phyloP scores from a whole-genome alignment of 371 early-diverging fungal species.

The Actinomortierella ambigua region DNA sequence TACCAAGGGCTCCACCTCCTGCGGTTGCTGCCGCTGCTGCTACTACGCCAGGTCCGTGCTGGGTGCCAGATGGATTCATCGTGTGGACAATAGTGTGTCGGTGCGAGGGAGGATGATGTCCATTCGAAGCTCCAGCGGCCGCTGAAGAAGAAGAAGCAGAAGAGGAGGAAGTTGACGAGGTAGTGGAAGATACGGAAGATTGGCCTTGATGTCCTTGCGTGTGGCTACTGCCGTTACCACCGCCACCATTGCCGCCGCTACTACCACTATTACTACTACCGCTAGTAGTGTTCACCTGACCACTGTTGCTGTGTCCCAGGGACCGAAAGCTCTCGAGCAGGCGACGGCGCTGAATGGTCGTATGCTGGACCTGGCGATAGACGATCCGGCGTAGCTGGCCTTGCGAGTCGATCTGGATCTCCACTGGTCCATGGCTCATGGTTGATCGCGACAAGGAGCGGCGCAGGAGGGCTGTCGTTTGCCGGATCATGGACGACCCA shows the following conservation, averaged over 20 bases:
- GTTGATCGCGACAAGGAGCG: constrained; percentile 26
- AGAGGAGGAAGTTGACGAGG: too few species aligned
- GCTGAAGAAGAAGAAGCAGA: too few species aligned
- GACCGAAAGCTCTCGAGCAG: constrained; percentile 38
- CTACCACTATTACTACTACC: constrained; percentile 8
- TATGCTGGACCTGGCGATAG: constrained; percentile 13
- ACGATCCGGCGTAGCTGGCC: constrained; percentile 20
- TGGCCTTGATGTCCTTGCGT: too few species aligned
- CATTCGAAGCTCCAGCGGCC: too few species aligned
- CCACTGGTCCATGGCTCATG: constrained; percentile 13
- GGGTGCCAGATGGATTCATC: too few species aligned
- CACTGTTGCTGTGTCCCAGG: constrained; percentile 22
- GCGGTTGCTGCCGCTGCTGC: too few species aligned
- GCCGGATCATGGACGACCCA: constrained; percentile 20
- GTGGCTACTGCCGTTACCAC: constrained; percentile 1
- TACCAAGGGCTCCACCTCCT: too few species aligned
- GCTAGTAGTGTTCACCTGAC: constrained; percentile 10
- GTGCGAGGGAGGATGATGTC: too few species aligned
- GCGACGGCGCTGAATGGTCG: constrained; percentile 21
- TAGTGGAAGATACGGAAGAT: too few species aligned
- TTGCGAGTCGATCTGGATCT: constrained; percentile 35
- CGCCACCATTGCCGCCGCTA: constrained; percentile 1
- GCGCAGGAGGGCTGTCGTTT: constrained; percentile 30
- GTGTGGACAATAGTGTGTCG: too few species aligned
- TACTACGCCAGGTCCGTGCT: too few species aligned